Conservation (phyloP, 192 early-diverging fungal species). For the Mortierella hygrophila region DNA sequence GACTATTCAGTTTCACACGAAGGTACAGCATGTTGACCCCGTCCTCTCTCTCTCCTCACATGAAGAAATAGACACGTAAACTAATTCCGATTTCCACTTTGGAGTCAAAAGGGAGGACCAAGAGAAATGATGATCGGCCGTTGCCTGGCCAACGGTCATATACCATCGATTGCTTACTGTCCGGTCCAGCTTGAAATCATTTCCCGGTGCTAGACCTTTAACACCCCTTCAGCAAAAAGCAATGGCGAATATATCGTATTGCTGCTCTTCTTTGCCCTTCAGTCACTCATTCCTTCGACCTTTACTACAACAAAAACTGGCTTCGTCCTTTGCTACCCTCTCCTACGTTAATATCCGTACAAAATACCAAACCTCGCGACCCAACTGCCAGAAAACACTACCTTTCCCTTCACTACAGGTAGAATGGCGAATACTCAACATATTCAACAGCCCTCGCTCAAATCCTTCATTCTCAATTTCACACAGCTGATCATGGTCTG, state of each 20-base stretch:
- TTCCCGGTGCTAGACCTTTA: neutral
- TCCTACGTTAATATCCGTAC: neutral
- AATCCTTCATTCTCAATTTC: neutral
- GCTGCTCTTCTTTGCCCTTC: neutral
- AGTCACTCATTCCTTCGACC: neutral
- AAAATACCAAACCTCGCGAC: neutral
- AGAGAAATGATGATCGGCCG: neutral
- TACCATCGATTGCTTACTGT: neutral
- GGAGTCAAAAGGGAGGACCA: neutral
- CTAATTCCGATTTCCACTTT: neutral
- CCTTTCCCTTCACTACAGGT: neutral
- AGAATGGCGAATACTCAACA: neutral
- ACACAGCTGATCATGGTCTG: neutral
- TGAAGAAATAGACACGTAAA: neutral
- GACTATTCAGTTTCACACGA: neutral
- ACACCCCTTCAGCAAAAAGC: neutral
- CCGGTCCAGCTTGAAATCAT: constrained; percentile 2
- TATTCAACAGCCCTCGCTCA: neutral
- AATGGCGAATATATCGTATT: neutral
- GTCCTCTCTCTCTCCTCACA: too few species aligned
- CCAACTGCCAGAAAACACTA: neutral
- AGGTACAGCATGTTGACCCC: neutral
- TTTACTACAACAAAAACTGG: too few species aligned
- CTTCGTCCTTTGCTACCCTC: neutral
- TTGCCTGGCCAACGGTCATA: neutral